Base-by-base conservation (phyloP, 2,329 filamentous ascomycete genomes). In the Penicillium sp. region DNA sequence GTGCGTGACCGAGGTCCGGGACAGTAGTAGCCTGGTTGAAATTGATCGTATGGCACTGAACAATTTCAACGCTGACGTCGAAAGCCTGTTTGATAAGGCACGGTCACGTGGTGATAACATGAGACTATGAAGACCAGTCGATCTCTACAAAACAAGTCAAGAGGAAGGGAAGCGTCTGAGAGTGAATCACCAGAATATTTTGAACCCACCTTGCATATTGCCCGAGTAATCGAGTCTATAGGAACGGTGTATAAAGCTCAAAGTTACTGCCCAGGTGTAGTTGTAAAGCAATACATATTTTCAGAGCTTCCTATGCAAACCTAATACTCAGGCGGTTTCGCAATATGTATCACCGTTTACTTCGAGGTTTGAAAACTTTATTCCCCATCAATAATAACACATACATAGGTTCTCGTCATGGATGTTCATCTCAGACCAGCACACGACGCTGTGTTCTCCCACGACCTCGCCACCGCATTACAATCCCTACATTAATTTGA, bases 101-200 rank as follows among this genome's bases (percentile, higher is more conserved):
- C 34, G 18, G 31, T 57, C 55, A 58, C 55, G 47, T 58, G 55
- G 0, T n/a, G 52, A 56, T 54, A 56, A 32, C 7, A 16, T 23
- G 9, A 6, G 20, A n/a, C 13, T 23, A 36, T 28, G 24, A 5
- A 11, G 3, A 34, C 6, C 35, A 26, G 9, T 27, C 20, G 5
- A 9, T n/a, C 3, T 26, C 37, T 24, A 22, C 36, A 16, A 6
- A 26, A 39, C 37, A 40, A 37, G 8, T 6, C 24, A 16, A 9
- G 22, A 16, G 10, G 7, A 16, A 2, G 13, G 2, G 7, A 36
- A 23, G n/a, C 11, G 10, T 18, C 29, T 5, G 29, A 16, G 14
- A 32, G 3, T 8, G 16, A 8, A 18, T 18, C 10, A 5, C 2
- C 2, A 10, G 14, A 18, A 4, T 4, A 6, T 18, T 10, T 34